A percentile compares a stretch with the other conserved stretches of the same genome.
Evolutionary conservation across 1,284 basidiomycete genomes (phyloP).

Genomic region (Cutaneotrichosporon cyanovorans): DNA sequence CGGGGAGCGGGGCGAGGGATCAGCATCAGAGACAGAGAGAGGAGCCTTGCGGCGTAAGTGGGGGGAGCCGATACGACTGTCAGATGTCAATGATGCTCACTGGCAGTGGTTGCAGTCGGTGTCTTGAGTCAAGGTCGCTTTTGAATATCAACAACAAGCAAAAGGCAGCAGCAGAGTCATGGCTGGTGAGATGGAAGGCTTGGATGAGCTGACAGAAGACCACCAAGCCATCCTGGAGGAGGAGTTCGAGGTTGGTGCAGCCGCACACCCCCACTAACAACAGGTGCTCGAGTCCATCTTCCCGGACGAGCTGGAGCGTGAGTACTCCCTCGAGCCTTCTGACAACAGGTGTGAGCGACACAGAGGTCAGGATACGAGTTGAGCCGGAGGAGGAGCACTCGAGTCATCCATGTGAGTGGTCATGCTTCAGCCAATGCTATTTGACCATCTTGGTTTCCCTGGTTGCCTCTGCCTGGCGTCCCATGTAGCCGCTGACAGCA

Average conservation of each 20-base stretch:
- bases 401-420: slow-evolving; percentile 24
- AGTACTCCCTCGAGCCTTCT: slow-evolving; percentile 47
- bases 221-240: slow-evolving; percentile 53
- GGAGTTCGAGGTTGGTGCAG: slow-evolving; percentile 69
- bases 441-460: too few relatives aligned
- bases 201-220: slow-evolving; percentile 23
- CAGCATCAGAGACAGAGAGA: too few relatives aligned
- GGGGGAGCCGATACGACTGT: too few relatives aligned
- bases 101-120: too few relatives aligned
- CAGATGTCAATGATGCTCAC: too few relatives aligned
- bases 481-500: slow-evolving; percentile 38
- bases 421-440: not conserved
- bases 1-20: too few relatives aligned
- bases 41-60: too few relatives aligned
- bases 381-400: slow-evolving; percentile 69
- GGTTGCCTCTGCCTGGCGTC: too few relatives aligned
- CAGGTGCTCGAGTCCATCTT: slow-evolving; percentile 95
- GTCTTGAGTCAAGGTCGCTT: too few relatives aligned
- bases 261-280: not conserved
- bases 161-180: not conserved
- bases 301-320: slow-evolving; percentile 84
- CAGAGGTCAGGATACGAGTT: slow-evolving; percentile 72
- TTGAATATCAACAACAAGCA: not conserved
- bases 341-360: slow-evolving; percentile 72
- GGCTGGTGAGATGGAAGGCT: not conserved